Conservation (phyloP, 306 rosid genomes). For the Quercus agrifolia region DNA sequence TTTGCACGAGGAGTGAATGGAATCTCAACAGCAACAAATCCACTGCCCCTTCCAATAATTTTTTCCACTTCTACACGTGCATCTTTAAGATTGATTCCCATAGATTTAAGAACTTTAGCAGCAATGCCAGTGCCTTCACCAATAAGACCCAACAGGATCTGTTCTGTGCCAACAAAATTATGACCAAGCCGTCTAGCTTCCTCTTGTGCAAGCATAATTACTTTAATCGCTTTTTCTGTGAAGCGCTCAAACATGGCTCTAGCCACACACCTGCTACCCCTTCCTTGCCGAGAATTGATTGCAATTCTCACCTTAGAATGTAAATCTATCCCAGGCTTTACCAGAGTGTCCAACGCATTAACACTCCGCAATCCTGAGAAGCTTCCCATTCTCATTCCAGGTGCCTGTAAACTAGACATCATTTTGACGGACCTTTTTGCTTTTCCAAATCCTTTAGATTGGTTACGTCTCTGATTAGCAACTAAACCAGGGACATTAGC, state of each 20-base stretch:
- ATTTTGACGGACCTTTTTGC: conserved; percentile 46
- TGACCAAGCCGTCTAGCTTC: conserved; percentile 99
- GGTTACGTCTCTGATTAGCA: conserved; percentile 46
- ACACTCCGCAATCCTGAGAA: conserved; percentile 68
- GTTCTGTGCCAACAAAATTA: conserved; percentile 98
- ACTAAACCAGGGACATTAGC: conserved; percentile 60
- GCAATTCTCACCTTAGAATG: conserved; percentile 49
- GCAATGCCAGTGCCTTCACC: conserved; percentile 99
- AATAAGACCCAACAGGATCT: conserved; percentile 94
- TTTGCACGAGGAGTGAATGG: conserved; percentile 98
- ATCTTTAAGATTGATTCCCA: conserved; percentile 97
- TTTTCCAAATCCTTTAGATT: conserved; percentile 56
- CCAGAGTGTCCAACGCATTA: conserved; percentile 62
- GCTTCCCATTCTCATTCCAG: conserved; percentile 49
- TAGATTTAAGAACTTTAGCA: conserved; percentile 92
- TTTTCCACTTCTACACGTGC: conserved; percentile 99
- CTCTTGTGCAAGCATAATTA: conserved; percentile 97
- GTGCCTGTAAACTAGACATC: conserved; percentile 46
- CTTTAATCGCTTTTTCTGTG: conserved; percentile 96
- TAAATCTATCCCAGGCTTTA: conserved; percentile 53
- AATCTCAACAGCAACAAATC: conserved; percentile 96
- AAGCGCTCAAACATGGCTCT: conserved; percentile 98
- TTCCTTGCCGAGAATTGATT: conserved; percentile 45
- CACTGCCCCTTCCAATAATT: conserved; percentile 99
- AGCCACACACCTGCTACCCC: conserved; percentile 63